Evolutionary conservation across 1,284 basidiomycete species (phyloP).

Genomic region (Melampsora larici-populina): DNA sequence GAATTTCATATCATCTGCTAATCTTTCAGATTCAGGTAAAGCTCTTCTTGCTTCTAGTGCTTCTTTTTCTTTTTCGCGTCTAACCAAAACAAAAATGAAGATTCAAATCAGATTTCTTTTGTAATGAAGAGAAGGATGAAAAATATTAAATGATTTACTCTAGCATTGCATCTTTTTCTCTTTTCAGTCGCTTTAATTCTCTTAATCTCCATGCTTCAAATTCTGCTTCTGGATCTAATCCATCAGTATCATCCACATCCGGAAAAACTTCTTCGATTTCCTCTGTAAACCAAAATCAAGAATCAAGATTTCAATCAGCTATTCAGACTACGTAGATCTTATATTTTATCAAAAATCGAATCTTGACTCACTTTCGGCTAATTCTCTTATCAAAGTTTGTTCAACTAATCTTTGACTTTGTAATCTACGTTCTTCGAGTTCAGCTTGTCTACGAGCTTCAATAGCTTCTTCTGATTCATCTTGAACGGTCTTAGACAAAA

Average conservation of each 20-base stretch:
- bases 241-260: constrained; percentile 93
- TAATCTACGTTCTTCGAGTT: constrained; percentile 8
- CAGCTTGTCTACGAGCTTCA: constrained; percentile 8
- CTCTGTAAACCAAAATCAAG: constrained; percentile 60
- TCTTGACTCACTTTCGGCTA: constrained; percentile 36
- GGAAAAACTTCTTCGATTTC: constrained; percentile 75
- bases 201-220: constrained; percentile 94
- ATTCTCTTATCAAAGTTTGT: constrained; percentile 18
- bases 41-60: constrained; percentile 86
- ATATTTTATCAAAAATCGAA: constrained; percentile 4
- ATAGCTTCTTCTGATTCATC: constrained; percentile 25
- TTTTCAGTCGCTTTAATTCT: too few relatives aligned
- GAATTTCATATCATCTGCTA: constrained; percentile 82
- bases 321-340: neutral
- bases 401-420: constrained; percentile 31
- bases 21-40: constrained; percentile 82
- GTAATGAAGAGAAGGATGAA: neutral
- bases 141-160: constrained; percentile 1
- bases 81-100: constrained; percentile 6
- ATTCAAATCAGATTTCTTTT: neutral
- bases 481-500: too few relatives aligned
- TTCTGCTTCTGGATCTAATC: constrained; percentile 80
- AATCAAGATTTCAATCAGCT: neutral
- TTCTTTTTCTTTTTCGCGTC: constrained; percentile 73
- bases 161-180: constrained; percentile 78